These are phyloP conservation scores for Annona cherimola DNA, from an alignment of 164 flowering plant species.

Conservation along the genomic window DNA sequence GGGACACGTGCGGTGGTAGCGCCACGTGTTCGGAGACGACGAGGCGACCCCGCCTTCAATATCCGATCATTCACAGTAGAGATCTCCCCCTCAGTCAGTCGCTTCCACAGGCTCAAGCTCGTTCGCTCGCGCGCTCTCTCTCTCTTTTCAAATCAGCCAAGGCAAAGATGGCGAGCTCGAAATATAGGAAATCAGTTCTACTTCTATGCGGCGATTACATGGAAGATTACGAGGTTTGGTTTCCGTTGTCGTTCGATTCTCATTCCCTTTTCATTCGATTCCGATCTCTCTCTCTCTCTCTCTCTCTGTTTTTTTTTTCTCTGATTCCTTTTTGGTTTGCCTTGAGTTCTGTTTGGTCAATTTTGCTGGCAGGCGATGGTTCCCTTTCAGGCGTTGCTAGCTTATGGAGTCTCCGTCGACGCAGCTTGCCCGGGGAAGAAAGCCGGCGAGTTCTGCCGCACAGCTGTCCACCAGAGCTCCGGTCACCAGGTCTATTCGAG, in stretches of 20 bases:
- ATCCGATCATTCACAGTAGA: neutral
- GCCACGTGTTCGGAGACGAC: neutral
- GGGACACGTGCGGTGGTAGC: neutral
- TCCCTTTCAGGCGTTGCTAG: conserved; percentile 86
- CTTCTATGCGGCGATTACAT: conserved; percentile 83
- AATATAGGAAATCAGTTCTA: conserved; percentile 42
- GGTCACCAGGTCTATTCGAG: conserved; percentile 11
- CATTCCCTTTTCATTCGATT: neutral
- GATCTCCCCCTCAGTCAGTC: neutral
- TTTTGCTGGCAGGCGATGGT: conserved; percentile 70
- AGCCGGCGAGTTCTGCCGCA: conserved; percentile 78
- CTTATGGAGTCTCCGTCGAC: conserved; percentile 74
- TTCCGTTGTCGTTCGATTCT: neutral
- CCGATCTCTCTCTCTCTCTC: neutral
- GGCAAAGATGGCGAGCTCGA: conserved; percentile 24
- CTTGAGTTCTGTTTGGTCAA: no score
- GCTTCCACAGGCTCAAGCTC: neutral
- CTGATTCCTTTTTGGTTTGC: neutral
- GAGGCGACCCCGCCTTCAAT: neutral
- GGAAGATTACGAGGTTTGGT: conserved; percentile 82
- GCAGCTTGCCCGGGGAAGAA: conserved; percentile 96
- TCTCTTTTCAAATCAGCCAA: neutral
- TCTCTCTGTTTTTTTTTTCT: neutral
- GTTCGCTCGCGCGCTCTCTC: neutral
- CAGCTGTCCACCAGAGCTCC: conserved; percentile 55